Evolutionary conservation across 805 yeast species (phyloP), one percentile per base, ranked within the genome.

Genomic region (Myxozyma neglecta): DNA sequence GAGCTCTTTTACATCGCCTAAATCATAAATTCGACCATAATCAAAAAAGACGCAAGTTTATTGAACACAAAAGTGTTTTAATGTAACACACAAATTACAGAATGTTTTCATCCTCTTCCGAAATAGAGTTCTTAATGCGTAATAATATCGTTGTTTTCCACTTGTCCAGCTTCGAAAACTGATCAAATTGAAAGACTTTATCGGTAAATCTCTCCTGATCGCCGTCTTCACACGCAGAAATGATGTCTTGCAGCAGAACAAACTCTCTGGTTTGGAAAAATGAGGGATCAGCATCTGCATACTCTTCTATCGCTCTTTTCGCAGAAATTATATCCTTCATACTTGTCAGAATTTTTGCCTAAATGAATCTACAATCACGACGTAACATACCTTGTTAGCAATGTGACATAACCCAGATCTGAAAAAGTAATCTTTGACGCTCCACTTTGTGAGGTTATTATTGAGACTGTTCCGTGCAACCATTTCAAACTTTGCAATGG

Each of bases 351-450:
- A 18, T 6, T 6, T 11, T 44, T 39, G 29, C 24, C 14, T 24
- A 18, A 14, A n/a, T 5, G 11, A 37, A 9, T 18, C 4, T 4
- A n/a, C 34, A 36, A 18, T 6, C 11, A 10, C 9, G 37, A 20
- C 9, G 3, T 35, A 18, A 32, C 59, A n/a, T 52, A 64, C 68
- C 55, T 75, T 90, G 60, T 85, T 84, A 39, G 97, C 96, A 67
- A 94, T 79, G 56, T 87, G 83, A 73, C 97, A 90, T 59, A 94
- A 79, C 34, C 89, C 85, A 56, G 89, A 85, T 78, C 91, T 91
- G 71, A 90, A 79, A 70, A 89, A 91, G 74, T 93, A 90, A 60
- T 94, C 99, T 75, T 94, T 94, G 71, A 94, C 80, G 55, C 90
- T 86, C 97, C 97, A 94, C 76, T 85, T 88, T 45, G 93, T 83